phyloP scores from a whole-genome alignment of 805 yeast genomes.

The Priceomyces melissophilus region DNA sequence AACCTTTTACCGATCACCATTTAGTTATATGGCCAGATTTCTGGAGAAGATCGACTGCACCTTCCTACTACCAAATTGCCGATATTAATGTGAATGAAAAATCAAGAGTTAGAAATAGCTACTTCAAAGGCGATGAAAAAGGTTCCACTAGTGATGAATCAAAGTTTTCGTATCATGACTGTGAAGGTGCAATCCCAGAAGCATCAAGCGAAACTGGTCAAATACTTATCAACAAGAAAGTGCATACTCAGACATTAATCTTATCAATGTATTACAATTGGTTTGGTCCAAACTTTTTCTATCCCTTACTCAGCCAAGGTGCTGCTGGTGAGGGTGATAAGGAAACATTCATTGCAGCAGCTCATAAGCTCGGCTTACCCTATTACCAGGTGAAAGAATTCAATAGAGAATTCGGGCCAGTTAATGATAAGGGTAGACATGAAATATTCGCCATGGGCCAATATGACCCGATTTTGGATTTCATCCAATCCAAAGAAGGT shows the following conservation, averaged over 20 bases:
- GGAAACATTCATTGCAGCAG: conserved; percentile 41
- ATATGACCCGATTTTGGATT: conserved; percentile 34
- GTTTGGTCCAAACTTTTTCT: conserved; percentile 35
- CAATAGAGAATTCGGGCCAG: conserved; percentile 36
- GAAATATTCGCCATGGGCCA: conserved; percentile 36
- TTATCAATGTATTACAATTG: conserved; percentile 37
- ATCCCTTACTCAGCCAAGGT: conserved; percentile 38
- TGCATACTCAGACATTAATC: conserved; percentile 28
- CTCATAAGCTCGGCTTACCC: conserved; percentile 33
- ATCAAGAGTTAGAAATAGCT: conserved; percentile 22
- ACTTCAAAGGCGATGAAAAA: conserved; percentile 23
- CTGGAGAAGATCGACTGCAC: conserved; percentile 41
- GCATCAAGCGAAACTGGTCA: conserved; percentile 41
- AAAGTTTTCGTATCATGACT: conserved; percentile 23
- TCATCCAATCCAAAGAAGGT: conserved; percentile 14
- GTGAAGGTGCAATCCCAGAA: conserved; percentile 32
- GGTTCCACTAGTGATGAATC: conserved; percentile 13
- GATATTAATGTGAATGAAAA: conserved; percentile 20
- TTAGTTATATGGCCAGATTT: conserved; percentile 41
- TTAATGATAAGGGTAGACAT: conserved; percentile 18
- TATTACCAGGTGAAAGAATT: conserved; percentile 37
- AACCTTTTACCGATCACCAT: conserved; percentile 26
- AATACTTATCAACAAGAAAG: conserved; percentile 30
- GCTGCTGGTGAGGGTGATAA: conserved; percentile 44
- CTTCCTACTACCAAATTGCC: conserved; percentile 32